A percentile compares a stretch with the other conserved stretches of the same genome.
phyloP scores from a whole-genome alignment of 352 stramenopile genomes.

The Sclerospora graminicola region DNA sequence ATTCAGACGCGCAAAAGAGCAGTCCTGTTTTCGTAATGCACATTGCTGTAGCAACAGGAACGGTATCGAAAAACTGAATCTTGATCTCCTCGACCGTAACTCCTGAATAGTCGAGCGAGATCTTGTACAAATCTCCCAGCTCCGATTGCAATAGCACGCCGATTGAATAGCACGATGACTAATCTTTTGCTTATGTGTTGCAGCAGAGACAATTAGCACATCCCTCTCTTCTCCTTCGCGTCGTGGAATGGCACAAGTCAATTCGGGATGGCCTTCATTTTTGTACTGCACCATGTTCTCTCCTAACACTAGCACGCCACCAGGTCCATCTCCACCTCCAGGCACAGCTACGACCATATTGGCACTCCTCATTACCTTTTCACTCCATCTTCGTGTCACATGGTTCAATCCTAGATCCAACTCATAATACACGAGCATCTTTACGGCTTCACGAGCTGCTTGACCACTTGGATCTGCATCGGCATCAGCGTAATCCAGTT shows the following conservation, averaged over 20 bases:
- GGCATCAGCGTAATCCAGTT: conserved; percentile 91
- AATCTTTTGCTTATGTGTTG: conserved; percentile 92
- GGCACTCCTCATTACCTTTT: conserved; percentile 78
- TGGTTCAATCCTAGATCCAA: conserved; percentile 99
- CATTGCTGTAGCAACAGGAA: conserved; percentile 89
- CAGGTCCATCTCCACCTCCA: conserved; percentile 70
- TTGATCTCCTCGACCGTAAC: conserved; percentile 80
- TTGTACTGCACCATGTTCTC: conserved; percentile 97
- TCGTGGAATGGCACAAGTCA: conserved; percentile 64
- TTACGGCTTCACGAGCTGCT: conserved; percentile 64
- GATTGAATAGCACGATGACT: conserved; percentile 92
- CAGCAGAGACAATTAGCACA: conserved; percentile 88
- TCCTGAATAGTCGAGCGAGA: conserved; percentile 87
- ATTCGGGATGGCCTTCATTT: conserved; percentile 86
- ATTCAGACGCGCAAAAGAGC: conserved; percentile 95
- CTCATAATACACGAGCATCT: conserved; percentile 98
- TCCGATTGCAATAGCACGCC: conserved; percentile 98
- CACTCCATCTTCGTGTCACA: conserved; percentile 93
- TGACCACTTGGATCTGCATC: conserved; percentile 77
- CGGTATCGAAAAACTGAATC: conserved; percentile 94
- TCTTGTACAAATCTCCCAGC: conserved; percentile 98
- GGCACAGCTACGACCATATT: conserved; percentile 91
- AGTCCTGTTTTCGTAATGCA: conserved; percentile 97
- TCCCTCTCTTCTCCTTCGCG: conserved; percentile 71
- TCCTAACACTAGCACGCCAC: conserved; percentile 93